Base-by-base conservation (phyloP, 1,139 yeast species). In the Candida sanyaensis region DNA sequence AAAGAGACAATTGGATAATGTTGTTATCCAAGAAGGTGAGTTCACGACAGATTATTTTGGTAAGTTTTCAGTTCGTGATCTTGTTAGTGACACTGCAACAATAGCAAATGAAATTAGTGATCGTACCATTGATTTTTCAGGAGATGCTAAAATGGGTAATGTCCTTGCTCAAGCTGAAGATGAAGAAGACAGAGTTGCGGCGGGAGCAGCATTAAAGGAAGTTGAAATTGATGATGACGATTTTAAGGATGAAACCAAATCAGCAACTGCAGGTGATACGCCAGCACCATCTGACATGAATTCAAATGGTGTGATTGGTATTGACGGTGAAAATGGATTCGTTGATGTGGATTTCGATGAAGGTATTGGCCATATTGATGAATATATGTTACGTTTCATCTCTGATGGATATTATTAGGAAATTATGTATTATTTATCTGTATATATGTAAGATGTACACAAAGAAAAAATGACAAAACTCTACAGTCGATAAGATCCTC, bases 21-120 rank as follows among this genome's bases (percentile, higher is more conserved):
- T 95, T 37, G 96, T 95, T 47, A 95, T 95, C 57, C 99, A 95
- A 69, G 97, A 93, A 51, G 99, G 99, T 64, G 99, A 92, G 56
- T 95, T 95, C 68, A 95, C 98, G 0, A 95, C 99, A 0, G 99
- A 95, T 64, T 93, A 92, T 65, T 88, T 95, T 63, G 89, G 92
- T 37, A 89, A 88, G 62, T 76, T 92, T 47, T 88, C 97, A 0
- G 95, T 92, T n/a, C 81, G 84, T 51, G 99, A 93, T 62, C 73
- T 93, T 57, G 80, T 93, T 11, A 92, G 91, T 26, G 86, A 84
- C 53, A 86, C 80, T 23, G n/a, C 39, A 11, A 75, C 67, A 8
- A 55, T 64, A 8, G 70, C 68, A 5, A 64, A 58, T 5, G 77
- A 69, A 13, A 53, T 66, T 44, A 71, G 69, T 23, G 78, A 70